Base-by-base conservation (phyloP, 2,329 filamentous ascomycete genomes). In the Paecilomyces formosus region DNA sequence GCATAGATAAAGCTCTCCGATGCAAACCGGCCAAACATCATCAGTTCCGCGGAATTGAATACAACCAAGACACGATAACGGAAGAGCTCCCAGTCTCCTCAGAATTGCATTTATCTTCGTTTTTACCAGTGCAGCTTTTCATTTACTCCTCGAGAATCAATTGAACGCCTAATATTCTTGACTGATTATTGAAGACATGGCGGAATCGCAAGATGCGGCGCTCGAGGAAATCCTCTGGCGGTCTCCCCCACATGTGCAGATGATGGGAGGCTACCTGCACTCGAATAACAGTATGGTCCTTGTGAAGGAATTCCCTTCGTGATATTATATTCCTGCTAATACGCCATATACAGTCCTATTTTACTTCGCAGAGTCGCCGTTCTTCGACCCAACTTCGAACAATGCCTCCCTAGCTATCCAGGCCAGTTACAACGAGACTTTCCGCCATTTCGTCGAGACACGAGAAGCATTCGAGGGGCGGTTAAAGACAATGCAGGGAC, bases 331-430 rank as follows among this genome's bases (percentile, higher is more conserved):
- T n/a, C 39, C 39, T 21, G 39, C 39, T 45, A 21, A 45, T n/a
- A 5, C 9, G 6, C 15, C 18, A 45, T 45, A n/a, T 45, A 45
- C 13, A 83, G 78, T 87, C 51, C 79, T 86, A 57, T 83, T 82
- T 66, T 87, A 87, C 71, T 85, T 88, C 68, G 77, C 78, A 58
- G 77, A 82, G 63, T 85, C 83, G 1, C 83, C 82, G n/a, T 87
- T 85, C 75, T 86, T 85, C 70, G 85, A 87, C 61, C 72, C 75
- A 24, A 80, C 77, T 13, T 84, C 81, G 60, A 86, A 86, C 70
- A 87, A 87, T 71, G 80, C 81, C 61, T 77, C 82, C 9, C 72
- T 83, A 55, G 73, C 81, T 62, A 76, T 77, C 24, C 83, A 85
- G 66, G 76, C 79, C 12, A 77, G 72, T 59, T 75, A 74, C 62